Conservation (phyloP, 2,329 filamentous ascomycete genomes). For the Xylariaceae sp. region DNA sequence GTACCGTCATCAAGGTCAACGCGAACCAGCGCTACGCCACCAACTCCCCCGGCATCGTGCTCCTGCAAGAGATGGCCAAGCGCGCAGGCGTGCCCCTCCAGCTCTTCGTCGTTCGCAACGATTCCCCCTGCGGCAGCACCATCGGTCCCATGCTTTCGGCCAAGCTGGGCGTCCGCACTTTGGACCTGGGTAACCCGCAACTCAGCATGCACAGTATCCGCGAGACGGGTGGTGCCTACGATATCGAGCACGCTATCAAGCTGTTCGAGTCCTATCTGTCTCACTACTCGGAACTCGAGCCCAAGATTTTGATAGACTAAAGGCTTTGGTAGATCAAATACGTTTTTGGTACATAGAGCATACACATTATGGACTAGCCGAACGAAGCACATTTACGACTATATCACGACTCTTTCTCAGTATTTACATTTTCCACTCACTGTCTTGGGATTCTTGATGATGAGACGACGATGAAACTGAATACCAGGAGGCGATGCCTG, state of each 20-base stretch:
- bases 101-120: conserved; percentile 93
- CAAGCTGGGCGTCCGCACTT: conserved; percentile 75
- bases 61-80: conserved; percentile 81
- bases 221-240: conserved; percentile 82
- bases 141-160: conserved; percentile 96
- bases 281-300: conserved; percentile 75
- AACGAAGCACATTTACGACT: too few species aligned
- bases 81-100: conserved; percentile 77
- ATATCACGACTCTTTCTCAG: too few species aligned
- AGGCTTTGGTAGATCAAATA: too few species aligned
- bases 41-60: conserved; percentile 89
- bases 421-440: too few species aligned
- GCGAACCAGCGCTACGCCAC: conserved; percentile 96
- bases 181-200: conserved; percentile 92
- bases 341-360: too few species aligned
- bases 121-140: conserved; percentile 89
- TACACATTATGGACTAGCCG: too few species aligned
- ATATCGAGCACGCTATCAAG: conserved; percentile 79
- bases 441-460: too few species aligned
- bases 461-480: too few species aligned
- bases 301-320: conserved; percentile 77
- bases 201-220: conserved; percentile 96
- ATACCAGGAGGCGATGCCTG: too few species aligned
- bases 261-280: conserved; percentile 85
- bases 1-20: conserved; percentile 95